These are phyloP conservation scores for Metschnikowia cubensis DNA, from an alignment of 805 yeast genomes.

Conservation along the genomic window DNA sequence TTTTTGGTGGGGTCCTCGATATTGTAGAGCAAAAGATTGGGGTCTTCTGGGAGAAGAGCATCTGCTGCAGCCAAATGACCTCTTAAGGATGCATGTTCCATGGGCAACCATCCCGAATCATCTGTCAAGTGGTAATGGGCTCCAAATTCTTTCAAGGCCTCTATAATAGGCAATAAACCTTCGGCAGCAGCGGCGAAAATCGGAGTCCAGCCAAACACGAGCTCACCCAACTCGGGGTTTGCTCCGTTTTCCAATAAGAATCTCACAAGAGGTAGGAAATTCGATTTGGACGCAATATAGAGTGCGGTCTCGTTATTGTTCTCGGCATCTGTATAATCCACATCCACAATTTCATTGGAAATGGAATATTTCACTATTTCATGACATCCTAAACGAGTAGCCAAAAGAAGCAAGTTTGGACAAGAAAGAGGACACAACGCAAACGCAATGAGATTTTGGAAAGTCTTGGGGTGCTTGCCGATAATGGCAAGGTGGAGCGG, in stretches of 20 bases:
- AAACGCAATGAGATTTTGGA: conserved; percentile 51
- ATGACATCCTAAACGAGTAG: conserved; percentile 61
- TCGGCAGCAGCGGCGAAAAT: conserved; percentile 86
- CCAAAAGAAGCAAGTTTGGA: conserved; percentile 59
- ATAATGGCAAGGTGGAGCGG: conserved; percentile 82
- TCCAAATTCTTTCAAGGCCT: conserved; percentile 48
- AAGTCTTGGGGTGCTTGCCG: conserved; percentile 78
- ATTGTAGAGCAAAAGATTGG: conserved; percentile 31
- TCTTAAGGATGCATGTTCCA: conserved; percentile 90
- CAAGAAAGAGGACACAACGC: conserved; percentile 40
- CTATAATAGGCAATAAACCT: conserved; percentile 59
- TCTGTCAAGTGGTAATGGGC: conserved; percentile 59
- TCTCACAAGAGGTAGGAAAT: conserved; percentile 49
- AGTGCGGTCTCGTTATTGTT: conserved; percentile 70
- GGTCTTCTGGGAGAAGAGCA: conserved; percentile 49
- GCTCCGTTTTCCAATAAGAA: conserved; percentile 59
- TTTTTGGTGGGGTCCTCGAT: conserved; percentile 34
- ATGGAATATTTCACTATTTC: conserved; percentile 53
- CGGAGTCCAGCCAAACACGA: conserved; percentile 91
- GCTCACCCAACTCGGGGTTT: conserved; percentile 69
- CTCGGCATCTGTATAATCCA: conserved; percentile 58
- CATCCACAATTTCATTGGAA: conserved; percentile 53
- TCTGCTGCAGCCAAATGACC: conserved; percentile 77
- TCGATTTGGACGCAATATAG: conserved; percentile 72
- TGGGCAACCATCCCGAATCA: conserved; percentile 94